Evolutionary conservation across 2,329 filamentous ascomycete species (phyloP), one percentile per base, ranked within the genome.

Genomic region (Xylariales sp.): DNA sequence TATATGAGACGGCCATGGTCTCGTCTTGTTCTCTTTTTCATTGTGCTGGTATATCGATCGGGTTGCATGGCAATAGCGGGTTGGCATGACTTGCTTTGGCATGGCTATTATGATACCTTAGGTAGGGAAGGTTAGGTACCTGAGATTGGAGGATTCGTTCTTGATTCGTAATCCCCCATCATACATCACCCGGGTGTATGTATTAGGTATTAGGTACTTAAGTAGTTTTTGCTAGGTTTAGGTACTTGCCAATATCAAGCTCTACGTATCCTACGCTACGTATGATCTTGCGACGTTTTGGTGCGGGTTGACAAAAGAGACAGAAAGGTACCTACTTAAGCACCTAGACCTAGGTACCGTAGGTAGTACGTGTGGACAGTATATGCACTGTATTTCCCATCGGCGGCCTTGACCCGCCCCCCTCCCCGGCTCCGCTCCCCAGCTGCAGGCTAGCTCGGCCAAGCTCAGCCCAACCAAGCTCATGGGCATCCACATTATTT

Each of bases 11-110:
- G 30, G 36, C 65, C 52, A 67, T 61, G 30, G 36, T 68, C 52
- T 64, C 61, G 34, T 43, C 16, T 10, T 43, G 5, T 41, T 41
- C 10, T 41, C 39, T 41, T 12, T 56, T 57, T 34, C 30, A 23
- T 46, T 39, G 46, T 30, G 23, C 8, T 53, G 46, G 46, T 34
- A 52, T 52, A 5, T 8, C 23, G 23, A 18, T 41, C 23, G 23
- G 65, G 56, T 41, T 64, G 65, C 65, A 64, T 64, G 50, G 65
- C 18, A 46, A 60, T 61, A 50, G 56, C 12, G 41, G 61, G 43
- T 52, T 64, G 36, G 65, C 41, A 59, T 18, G 43, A 43, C 39
- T 54, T 34, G 41, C 34, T 60, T 50, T 49, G 56, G 50, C 61
- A 68, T 39, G 12, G 36, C 36, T 10, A 39, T 39, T 10, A 39